These are phyloP conservation scores for Nakaseomyces kungkrabaensis DNA, from an alignment of 1,139 yeast species.

Conservation along the genomic window DNA sequence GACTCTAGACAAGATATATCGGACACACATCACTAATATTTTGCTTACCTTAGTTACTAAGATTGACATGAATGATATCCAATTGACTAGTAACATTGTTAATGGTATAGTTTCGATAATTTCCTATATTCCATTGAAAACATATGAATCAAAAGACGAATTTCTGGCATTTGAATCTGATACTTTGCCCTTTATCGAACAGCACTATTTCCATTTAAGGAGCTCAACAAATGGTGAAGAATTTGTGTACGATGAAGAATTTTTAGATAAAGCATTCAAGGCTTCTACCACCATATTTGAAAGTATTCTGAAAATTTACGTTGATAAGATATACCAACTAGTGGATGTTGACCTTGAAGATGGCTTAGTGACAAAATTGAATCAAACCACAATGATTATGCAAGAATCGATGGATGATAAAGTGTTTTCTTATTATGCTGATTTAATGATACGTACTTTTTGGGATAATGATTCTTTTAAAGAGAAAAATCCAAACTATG, in stretches of 20 bases:
- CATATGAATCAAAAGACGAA: conserved; percentile 33
- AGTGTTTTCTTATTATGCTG: conserved; percentile 34
- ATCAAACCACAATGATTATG: conserved; percentile 58
- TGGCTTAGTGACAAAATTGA: conserved; percentile 33
- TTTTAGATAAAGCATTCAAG: conserved; percentile 48
- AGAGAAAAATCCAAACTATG: conserved; percentile 26
- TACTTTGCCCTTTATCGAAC: conserved; percentile 45
- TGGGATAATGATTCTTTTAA: conserved; percentile 54
- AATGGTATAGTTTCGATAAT: conserved; percentile 65
- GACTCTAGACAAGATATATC: conserved; percentile 52
- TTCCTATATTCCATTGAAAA: conserved; percentile 61
- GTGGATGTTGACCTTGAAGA: conserved; percentile 69
- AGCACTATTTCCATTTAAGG: conserved; percentile 47
- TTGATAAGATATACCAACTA: conserved; percentile 52
- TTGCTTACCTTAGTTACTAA: conserved; percentile 66
- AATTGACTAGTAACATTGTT: conserved; percentile 60
- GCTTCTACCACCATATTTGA: conserved; percentile 65
- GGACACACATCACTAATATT: conserved; percentile 73
- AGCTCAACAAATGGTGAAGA: conserved; percentile 19
- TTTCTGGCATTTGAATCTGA: conserved; percentile 50
- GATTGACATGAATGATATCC: conserved; percentile 79
- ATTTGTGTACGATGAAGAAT: conserved; percentile 34
- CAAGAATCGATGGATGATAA: conserved; percentile 64
- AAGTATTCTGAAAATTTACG: conserved; percentile 47
- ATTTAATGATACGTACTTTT: conserved; percentile 44